Percentiles rank a stretch among this genome's conserved stretches.
phyloP scores from a whole-genome alignment of 805 yeast genomes.

The Debaryomyces hansenii region DNA sequence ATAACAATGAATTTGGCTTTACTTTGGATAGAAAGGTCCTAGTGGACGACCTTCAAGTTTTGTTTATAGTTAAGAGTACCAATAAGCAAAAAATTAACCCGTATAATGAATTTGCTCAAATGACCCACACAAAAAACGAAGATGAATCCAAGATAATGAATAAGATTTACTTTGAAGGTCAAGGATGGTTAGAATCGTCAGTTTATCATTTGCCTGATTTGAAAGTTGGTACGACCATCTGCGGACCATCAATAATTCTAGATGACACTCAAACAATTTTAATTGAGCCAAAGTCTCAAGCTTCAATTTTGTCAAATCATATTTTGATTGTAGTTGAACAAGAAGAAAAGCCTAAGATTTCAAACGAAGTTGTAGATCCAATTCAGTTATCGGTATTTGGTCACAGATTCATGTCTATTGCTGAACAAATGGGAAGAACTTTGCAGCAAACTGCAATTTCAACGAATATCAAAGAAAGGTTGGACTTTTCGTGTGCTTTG shows the following conservation, averaged over 20 bases:
- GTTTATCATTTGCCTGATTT: conserved; percentile 23
- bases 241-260: conserved; percentile 26
- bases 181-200: conserved; percentile 28
- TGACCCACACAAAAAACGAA: conserved; percentile 7
- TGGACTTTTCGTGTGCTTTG: conserved; percentile 47
- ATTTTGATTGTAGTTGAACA: conserved; percentile 31
- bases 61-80: conserved; percentile 62
- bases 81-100: conserved; percentile 53
- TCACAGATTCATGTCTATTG: conserved; percentile 40
- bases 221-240: conserved; percentile 17
- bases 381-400: conserved; percentile 42
- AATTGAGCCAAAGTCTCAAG: conserved; percentile 33
- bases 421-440: conserved; percentile 46
- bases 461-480: conserved; percentile 44
- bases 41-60: conserved; percentile 39
- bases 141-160: conserved; percentile 4
- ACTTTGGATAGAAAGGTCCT: conserved; percentile 32
- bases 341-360: conserved; percentile 19
- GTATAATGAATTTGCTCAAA: conserved; percentile 31
- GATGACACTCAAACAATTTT: conserved; percentile 26
- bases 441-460: conserved; percentile 47
- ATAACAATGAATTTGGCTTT: conserved; percentile 37
- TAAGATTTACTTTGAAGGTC: conserved; percentile 27
- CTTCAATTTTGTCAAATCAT: conserved; percentile 27
- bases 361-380: conserved; percentile 31